Percentiles rank a stretch among this genome's conserved stretches.
Conservation (phyloP, 306 rosid genomes). For the Lathyrus oleraceus region DNA sequence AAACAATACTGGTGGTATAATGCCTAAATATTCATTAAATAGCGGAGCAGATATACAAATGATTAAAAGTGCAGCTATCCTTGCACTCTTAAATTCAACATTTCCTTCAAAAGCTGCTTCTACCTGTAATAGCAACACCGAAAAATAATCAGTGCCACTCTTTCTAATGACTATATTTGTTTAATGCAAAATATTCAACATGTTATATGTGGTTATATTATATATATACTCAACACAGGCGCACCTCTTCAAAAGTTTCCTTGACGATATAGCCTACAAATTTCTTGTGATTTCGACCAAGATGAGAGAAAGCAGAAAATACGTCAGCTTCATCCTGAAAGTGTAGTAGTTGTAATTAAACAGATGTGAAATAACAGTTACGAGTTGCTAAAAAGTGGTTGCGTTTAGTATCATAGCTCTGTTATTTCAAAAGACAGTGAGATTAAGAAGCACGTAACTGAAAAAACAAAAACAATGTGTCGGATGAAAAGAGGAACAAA, state of each 20-base stretch:
- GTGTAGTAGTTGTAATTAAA: slow-evolving; percentile 21
- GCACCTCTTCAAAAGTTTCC: slow-evolving; percentile 61
- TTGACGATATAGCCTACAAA: slow-evolving; percentile 49
- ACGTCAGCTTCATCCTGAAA: slow-evolving; percentile 85
- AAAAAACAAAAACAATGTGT: slow-evolving; percentile 9
- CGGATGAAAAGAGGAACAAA: slow-evolving; percentile 2
- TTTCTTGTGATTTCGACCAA: slow-evolving; percentile 73
- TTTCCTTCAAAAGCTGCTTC: slow-evolving; percentile 64
- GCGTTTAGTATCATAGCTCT: not conserved
- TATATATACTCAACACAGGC: slow-evolving; percentile 38
- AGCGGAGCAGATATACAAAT: slow-evolving; percentile 72
- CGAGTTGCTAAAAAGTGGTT: slow-evolving; percentile 12
- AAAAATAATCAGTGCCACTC: slow-evolving; percentile 24
- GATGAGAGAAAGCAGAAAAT: slow-evolving; percentile 65
- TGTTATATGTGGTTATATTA: slow-evolving; percentile 14
- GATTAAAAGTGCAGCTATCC: slow-evolving; percentile 63
- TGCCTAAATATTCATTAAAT: slow-evolving; percentile 41
- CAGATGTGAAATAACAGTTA: not conserved
- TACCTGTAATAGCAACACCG: slow-evolving; percentile 49
- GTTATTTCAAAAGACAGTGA: not conserved
- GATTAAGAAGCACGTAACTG: slow-evolving; percentile 19
- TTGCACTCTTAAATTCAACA: slow-evolving; percentile 54
- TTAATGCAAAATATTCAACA: slow-evolving; percentile 15
- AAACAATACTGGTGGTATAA: slow-evolving; percentile 65
- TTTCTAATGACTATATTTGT: slow-evolving; percentile 19